Evolutionary conservation across 441 rosid species (phyloP), one percentile per base, ranked within the genome.

Genomic region (Croton setiger): DNA sequence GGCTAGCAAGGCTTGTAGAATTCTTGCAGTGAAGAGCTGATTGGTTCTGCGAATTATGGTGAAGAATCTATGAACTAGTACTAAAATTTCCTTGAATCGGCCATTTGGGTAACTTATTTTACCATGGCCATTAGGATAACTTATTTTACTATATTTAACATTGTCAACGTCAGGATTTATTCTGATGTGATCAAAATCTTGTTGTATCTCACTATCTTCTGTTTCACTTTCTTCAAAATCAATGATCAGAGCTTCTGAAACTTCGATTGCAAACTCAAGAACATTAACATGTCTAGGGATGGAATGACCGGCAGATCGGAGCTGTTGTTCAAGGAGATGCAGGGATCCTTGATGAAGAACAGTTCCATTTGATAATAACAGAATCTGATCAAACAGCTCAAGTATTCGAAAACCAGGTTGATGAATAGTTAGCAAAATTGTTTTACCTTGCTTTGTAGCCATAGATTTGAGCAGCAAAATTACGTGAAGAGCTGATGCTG

Each of bases 331-430:
- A 21, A 91, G 91, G 5, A 86, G 82, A 55, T 68, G 67, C 9
- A 87, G 70, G 9, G 82, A 78, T 35, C 97, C 97, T 1, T 85
- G 90, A 64, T 88, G 90, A 13, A 87, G 82, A 21, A 91, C 86
- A 10, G 77, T 57, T 41, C 97, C 97, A 75, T 82, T 89, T n/a
- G 91, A 80, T n/a, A 88, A 76, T 68, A 88, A 70, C 20, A 91
- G 76, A 65, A 88, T 54, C 44, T 76, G 74, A 70, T 88, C 88
- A 23, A 91, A 83, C 51, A 74, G 74, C 39, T 86, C 81, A 37
- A 91, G 85, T 69, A 91, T 88, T 72, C 86, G 84, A 80, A 85
- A 91, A 63, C 89, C 86, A 20, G 97, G 95, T 72, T 91, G 97
- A 74, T 91, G 97, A 11, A 91, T 87, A 13, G 93, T 87, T 73